phyloP scores from a whole-genome alignment of 441 rosid species.

The Corymbia calophylla region DNA sequence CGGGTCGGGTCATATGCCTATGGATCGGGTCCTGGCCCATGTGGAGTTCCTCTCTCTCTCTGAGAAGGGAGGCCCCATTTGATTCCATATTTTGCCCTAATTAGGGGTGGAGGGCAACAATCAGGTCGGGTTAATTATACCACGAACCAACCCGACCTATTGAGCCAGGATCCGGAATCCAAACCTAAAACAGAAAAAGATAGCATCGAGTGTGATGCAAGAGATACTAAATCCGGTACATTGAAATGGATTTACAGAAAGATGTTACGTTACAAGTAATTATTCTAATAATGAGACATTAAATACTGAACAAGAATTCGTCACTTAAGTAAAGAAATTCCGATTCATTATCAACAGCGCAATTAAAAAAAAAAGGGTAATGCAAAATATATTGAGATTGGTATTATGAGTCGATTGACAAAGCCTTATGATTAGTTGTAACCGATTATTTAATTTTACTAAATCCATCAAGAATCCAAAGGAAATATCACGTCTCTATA shows the following conservation, averaged over 20 bases:
- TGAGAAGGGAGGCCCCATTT: background rate
- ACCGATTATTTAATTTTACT: background rate
- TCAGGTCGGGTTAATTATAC: accelerated
- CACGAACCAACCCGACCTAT: background rate
- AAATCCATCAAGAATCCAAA: background rate
- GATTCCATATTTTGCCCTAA: background rate
- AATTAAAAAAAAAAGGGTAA: background rate
- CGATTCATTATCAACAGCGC: accelerated
- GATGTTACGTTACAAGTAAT: background rate
- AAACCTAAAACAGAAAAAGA: background rate
- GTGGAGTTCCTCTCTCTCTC: background rate
- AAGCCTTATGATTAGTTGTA: background rate
- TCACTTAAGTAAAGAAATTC: background rate
- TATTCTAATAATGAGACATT: background rate
- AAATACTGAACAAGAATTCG: accelerated
- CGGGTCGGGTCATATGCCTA: background rate
- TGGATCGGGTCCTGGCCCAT: background rate
- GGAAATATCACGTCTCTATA: background rate
- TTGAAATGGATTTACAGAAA: background rate
- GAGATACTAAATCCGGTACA: background rate
- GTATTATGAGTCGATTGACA: background rate
- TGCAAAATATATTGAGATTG: background rate
- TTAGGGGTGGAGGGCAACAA: background rate
- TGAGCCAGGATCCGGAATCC: background rate
- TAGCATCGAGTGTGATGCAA: background rate